phyloP scores from a whole-genome alignment of 805 yeast genomes.

The Yamadazyma tumulicola region DNA sequence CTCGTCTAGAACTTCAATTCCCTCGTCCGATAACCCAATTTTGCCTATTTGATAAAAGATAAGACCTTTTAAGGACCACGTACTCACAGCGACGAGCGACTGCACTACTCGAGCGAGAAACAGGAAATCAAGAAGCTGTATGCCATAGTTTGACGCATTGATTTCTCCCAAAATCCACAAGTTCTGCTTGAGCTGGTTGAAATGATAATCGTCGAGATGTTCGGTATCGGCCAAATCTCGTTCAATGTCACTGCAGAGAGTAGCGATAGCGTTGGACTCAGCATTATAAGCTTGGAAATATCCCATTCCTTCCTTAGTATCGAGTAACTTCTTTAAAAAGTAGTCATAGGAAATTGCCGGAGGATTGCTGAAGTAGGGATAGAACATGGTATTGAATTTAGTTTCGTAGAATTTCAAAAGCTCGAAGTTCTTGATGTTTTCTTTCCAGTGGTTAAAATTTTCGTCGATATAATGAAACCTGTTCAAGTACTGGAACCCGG shows the following conservation, averaged over 20 bases:
- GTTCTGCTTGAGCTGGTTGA: conserved; percentile 56
- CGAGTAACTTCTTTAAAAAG: conserved; percentile 75
- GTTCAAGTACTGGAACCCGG: conserved; percentile 66
- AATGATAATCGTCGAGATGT: neutral
- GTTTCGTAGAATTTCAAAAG: conserved; percentile 50
- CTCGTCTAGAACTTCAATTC: conserved; percentile 82
- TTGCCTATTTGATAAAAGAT: conserved; percentile 78
- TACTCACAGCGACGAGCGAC: conserved; percentile 26
- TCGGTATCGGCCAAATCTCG: neutral
- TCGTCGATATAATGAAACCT: conserved; percentile 56
- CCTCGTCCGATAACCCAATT: conserved; percentile 68
- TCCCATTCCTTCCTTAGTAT: conserved; percentile 75
- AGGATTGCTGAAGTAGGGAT: conserved; percentile 20
- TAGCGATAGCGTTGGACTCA: conserved; percentile 5
- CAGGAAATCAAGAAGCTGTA: conserved; percentile 36
- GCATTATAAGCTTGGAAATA: conserved; percentile 33
- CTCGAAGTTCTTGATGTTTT: conserved; percentile 34
- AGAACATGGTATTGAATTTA: conserved; percentile 21
- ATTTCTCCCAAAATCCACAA: conserved; percentile 87
- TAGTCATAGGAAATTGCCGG: conserved; percentile 2
- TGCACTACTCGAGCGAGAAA: conserved; percentile 37
- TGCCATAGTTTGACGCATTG: conserved; percentile 70
- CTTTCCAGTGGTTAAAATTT: conserved; percentile 69
- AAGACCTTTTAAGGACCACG: conserved; percentile 66
- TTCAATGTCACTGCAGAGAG: conserved; percentile 10